Conservation (phyloP, 805 yeast species). For the Candida boleticola region DNA sequence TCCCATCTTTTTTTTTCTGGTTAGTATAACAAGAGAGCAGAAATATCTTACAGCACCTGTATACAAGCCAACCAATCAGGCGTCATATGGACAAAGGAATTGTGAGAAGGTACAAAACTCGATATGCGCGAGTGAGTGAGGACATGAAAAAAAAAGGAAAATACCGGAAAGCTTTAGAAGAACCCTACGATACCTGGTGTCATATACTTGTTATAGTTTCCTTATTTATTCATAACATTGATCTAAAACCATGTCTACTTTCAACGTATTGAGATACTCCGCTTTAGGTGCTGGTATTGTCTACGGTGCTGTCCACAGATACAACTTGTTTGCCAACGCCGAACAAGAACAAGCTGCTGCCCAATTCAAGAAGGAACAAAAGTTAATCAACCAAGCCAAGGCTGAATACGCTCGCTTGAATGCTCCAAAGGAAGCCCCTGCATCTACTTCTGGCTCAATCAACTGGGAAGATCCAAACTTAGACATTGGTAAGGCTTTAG, state of each 20-base stretch:
- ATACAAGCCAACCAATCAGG: conserved; percentile 3
- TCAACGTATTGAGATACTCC: conserved; percentile 88
- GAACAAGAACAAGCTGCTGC: conserved; percentile 54
- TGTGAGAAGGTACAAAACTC: neutral
- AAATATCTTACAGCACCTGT: no score
- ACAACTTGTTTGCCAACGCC: conserved; percentile 60
- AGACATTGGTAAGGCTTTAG: conserved; percentile 72
- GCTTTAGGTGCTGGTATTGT: conserved; percentile 84
- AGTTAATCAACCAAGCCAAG: conserved; percentile 84
- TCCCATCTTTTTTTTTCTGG: no score
- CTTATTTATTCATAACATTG: no score
- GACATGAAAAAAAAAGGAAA: conserved; percentile 2
- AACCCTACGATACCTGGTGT: no score
- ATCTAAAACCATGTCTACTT: conserved; percentile 32
- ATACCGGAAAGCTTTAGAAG: no score
- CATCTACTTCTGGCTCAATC: conserved; percentile 47
- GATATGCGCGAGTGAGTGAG: neutral
- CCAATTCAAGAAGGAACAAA: conserved; percentile 62
- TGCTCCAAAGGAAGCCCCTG: conserved; percentile 36
- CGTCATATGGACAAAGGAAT: neutral
- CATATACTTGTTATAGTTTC: no score
- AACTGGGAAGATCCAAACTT: conserved; percentile 88
- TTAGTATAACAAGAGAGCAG: no score
- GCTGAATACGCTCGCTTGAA: conserved; percentile 74
- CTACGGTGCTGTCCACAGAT: conserved; percentile 87